Evolutionary conservation across 2,329 filamentous ascomycete genomes (phyloP).

Genomic region (Coniochaeta sp.): DNA sequence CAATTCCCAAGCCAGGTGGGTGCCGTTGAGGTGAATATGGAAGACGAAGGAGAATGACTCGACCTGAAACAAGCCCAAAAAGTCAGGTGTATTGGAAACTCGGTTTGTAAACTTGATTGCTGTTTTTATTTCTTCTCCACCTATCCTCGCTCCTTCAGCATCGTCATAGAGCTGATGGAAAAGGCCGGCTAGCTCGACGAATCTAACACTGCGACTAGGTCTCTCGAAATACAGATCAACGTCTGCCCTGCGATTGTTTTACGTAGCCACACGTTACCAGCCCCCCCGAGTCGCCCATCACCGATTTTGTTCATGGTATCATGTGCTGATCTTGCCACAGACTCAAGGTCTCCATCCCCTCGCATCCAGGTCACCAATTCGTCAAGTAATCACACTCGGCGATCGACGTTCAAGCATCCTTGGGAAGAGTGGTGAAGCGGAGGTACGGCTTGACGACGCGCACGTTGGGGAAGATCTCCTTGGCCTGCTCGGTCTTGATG

Average conservation of each 20-base stretch:
- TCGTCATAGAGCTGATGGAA: neutral
- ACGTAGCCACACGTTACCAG: neutral
- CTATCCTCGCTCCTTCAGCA: neutral
- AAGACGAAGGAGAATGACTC: neutral
- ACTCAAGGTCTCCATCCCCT: neutral
- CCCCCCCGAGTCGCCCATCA: neutral
- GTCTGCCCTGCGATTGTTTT: neutral
- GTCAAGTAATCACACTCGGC: neutral
- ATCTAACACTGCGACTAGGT: neutral
- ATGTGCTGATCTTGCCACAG: neutral
- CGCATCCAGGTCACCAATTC: neutral
- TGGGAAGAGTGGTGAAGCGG: constrained; percentile 61
- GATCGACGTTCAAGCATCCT: constrained; percentile 22
- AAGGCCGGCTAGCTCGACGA: neutral
- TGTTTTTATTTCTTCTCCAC: neutral
- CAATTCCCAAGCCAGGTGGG: neutral
- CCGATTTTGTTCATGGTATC: neutral
- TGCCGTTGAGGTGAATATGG: neutral
- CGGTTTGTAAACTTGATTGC: neutral
- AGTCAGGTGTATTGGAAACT: neutral
- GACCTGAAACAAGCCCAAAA: neutral
- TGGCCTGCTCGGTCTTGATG: constrained; percentile 77
- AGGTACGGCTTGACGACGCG: constrained; percentile 65
- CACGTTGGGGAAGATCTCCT: constrained; percentile 78
- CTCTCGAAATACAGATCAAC: neutral